phyloP scores from a whole-genome alignment of 1,284 basidiomycete species.

The Trametes hirsuta region DNA sequence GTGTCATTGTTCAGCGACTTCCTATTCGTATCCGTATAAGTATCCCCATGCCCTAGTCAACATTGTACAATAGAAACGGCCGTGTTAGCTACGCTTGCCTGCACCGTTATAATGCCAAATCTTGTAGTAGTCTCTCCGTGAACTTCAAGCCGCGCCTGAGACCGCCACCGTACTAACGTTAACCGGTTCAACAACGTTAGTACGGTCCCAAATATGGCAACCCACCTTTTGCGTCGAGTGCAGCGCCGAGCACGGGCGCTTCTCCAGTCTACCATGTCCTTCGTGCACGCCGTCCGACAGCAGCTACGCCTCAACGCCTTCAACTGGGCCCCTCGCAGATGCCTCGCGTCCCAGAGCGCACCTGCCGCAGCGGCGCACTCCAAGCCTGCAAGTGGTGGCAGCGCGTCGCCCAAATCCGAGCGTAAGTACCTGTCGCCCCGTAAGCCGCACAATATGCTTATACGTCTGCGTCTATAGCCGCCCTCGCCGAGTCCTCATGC shows the following conservation, averaged over 20 bases:
- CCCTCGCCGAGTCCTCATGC: constrained; percentile 54
- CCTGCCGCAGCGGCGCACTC: constrained; percentile 13
- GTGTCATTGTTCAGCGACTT: background rate
- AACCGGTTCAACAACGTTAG: background rate
- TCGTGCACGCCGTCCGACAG: constrained; percentile 32
- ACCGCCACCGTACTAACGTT: too few species aligned
- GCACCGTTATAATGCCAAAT: background rate
- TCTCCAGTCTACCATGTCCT: constrained; percentile 28
- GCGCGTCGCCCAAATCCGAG: constrained; percentile 5
- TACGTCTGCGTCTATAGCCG: constrained; percentile 1
- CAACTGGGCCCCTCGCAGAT: constrained; percentile 28
- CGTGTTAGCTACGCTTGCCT: background rate
- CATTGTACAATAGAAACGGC: background rate
- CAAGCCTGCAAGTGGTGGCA: background rate
- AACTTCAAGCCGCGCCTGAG: too few species aligned
- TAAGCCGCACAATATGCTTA: background rate
- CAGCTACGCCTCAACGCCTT: constrained; percentile 29
- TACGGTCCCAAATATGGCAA: constrained; percentile 1
- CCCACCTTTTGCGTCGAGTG: constrained; percentile 1
- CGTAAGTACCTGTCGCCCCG: constrained; percentile 4
- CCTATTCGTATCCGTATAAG: background rate
- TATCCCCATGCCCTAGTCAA: background rate
- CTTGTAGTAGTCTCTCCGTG: background rate
- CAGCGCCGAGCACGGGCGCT: constrained; percentile 2
- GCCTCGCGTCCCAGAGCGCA: constrained; percentile 25